Conservation (phyloP, 2,329 filamentous ascomycete genomes). For the Hypoxylon sp. region DNA sequence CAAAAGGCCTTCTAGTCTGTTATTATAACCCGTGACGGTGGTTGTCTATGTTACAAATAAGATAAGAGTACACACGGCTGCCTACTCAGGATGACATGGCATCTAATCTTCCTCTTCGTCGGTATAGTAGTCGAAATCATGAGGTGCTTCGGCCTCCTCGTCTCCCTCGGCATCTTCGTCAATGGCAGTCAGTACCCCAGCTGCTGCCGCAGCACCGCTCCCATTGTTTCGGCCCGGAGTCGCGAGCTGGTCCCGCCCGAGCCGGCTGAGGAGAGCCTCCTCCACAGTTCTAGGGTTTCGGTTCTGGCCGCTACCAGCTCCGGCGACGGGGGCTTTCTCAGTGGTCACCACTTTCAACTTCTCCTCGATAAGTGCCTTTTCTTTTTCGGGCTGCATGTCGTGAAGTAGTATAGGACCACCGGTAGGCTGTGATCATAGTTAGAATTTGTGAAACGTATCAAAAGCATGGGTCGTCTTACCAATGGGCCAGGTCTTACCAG, state of each 20-base stretch:
- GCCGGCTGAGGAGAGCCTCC: conserved; percentile 53
- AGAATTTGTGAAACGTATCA: conserved; percentile 52
- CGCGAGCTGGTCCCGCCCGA: conserved; percentile 48
- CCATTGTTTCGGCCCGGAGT: conserved; percentile 49
- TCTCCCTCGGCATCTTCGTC: conserved; percentile 86
- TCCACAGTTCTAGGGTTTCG: conserved; percentile 53
- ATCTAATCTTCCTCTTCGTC: conserved; percentile 69
- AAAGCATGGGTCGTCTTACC: conserved; percentile 65
- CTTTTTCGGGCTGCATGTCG: conserved; percentile 83
- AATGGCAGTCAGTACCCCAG: conserved; percentile 85
- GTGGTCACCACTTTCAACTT: conserved; percentile 86
- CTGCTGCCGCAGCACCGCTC: conserved; percentile 77
- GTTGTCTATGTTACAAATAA: conserved; percentile 34
- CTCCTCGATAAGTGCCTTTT: conserved; percentile 87
- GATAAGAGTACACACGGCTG: conserved; percentile 31
- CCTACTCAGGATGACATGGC: neutral
- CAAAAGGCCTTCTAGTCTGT: conserved; percentile 9
- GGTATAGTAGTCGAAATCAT: conserved; percentile 84
- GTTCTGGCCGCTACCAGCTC: conserved; percentile 46
- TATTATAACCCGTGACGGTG: conserved; percentile 17
- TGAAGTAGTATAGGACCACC: conserved; percentile 93
- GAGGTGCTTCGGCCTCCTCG: conserved; percentile 78
- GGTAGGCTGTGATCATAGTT: conserved; percentile 76
- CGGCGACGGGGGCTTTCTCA: conserved; percentile 72
- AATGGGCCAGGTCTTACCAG: conserved; percentile 62